Base-by-base conservation (phyloP, 129 eudicot genomes). In the Tanacetum coccineum region DNA sequence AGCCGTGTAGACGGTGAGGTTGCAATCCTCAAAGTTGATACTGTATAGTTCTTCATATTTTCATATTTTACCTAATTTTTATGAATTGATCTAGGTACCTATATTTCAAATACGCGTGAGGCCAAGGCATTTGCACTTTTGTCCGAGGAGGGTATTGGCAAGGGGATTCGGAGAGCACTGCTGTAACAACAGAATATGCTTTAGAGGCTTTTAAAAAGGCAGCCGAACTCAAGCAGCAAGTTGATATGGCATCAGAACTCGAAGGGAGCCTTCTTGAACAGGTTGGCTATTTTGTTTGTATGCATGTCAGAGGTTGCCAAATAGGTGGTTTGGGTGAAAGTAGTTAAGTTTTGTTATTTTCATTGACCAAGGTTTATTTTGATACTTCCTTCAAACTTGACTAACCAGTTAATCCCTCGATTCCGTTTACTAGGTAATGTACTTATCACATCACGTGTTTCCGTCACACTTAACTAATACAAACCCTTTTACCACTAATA, bases 131-230 rank as follows among this genome's bases (percentile, higher is more conserved):
- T 93, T 81, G 96, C 95, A 6, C 96, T 93, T 52, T 52, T 93
- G 68, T 88, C 96, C 6, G 98, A 93, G 81, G 98, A 93, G 78
- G 96, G 95, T 49, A 93, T 88, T 82, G 96, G 95, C 9, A 93
- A 93, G 68, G 98, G 96, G 74, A 81, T 88, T 70, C 91, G 98
- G 9, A 82, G 98, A 76, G 84, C 51, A 93, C 98, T 21, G 98
- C 96, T 53, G 98, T 93, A 44, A 93, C 98, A 42, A 74, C 83
- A 22, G 84, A 83, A 28, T 67, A 46, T 79, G 98, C 98, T 69
- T 80, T 82, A 7, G 82, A 84, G 60, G 98, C 98, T 46, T 25
- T 79, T 5, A 81, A 80, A 67, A 61, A 76, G 76, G 98, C 98
- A 48, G 46, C 80, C 13, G 64, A 77, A 68, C 86, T 93, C 60